Evolutionary conservation across 768 basidiomycete species (phyloP).

Genomic region (Candolleomyces efflorescens): DNA sequence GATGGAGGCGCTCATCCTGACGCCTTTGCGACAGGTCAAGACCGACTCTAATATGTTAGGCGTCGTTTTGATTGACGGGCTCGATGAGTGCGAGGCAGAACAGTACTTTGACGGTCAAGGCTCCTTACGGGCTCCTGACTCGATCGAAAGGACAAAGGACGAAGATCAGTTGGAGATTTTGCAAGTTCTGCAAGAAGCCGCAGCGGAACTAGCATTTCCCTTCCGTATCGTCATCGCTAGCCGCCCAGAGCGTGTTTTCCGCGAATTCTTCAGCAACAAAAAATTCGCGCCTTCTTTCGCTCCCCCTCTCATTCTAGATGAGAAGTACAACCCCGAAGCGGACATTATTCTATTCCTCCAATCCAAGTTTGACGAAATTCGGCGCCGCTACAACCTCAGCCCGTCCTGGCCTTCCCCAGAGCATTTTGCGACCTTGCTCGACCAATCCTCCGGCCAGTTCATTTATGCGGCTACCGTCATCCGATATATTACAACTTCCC

Average conservation of each 20-base stretch:
- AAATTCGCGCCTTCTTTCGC: background rate
- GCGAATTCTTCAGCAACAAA: background rate
- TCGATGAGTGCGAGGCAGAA: conserved; percentile 7
- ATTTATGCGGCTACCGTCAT: conserved; percentile 14
- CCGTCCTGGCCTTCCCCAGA: conserved; percentile 4
- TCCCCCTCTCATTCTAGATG: background rate
- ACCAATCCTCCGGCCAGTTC: conserved; percentile 12
- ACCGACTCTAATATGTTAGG: background rate
- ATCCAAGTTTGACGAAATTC: background rate
- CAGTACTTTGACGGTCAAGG: too few species aligned
- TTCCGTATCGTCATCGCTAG: conserved; percentile 7
- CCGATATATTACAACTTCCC: conserved; percentile 3
- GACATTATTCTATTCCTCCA: conserved; percentile 1
- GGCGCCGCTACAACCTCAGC: conserved; percentile 4
- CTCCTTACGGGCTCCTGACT: too few species aligned
- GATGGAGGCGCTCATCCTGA: background rate
- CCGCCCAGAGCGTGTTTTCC: conserved; percentile 2
- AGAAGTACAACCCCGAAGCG: background rate
- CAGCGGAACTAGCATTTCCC: background rate
- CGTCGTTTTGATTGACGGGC: conserved; percentile 9
- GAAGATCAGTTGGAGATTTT: background rate
- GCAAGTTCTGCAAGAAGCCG: background rate
- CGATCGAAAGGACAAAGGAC: background rate
- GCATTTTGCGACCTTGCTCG: background rate
- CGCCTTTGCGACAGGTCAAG: background rate